Base-by-base conservation (phyloP, 352 stramenopile genomes). In the Pythium vanterpoolii region DNA sequence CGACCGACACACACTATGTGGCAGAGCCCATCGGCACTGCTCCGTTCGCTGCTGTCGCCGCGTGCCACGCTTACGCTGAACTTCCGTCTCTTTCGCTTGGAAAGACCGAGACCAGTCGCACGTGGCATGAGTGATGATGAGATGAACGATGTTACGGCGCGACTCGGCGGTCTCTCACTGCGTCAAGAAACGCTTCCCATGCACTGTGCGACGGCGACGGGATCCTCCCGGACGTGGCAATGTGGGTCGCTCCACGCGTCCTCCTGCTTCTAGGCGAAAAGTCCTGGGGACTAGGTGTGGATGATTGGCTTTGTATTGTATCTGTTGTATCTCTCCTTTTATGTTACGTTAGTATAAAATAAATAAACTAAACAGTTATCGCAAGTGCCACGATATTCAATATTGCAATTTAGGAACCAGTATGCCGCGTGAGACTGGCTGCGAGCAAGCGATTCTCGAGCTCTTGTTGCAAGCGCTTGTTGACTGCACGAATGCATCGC, bases 11-110 rank as follows among this genome's bases (percentile, higher is more conserved):
- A 33, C 14, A 23, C 28, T 9, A 31, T 34, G 21, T 61, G 54
- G 54, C 42, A 61, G 43, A 61, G 54, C 54, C 43, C 54, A 14
- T 38, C 36, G 23, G 24, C 54, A 31, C 21, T 61, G 30, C 31
- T 61, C 13, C 18, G 11, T 4, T 48, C 42, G 5, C 31, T 53
- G 23, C 23, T 52, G 28, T 33, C 54, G 9, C 30, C 30, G 14
- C 30, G 44, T 13, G 30, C 18, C 6, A 51, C 14, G 30, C 21
- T 16, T 4, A n/a, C 54, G 13, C 13, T 61, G 28, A 61, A 48
- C 19, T 26, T 61, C 13, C 30, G 54, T 16, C 43, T 61, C 13
- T 53, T 61, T 18, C 43, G 44, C 9, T 23, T 61, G 10, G 33
- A 40, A 1, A 61, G 54, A 26, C 30, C 31, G 1, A 61, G 54